A percentile compares a stretch with the other conserved stretches of the same genome.
Conservation (phyloP, 768 basidiomycete species). For the Kwoniella sp. region DNA sequence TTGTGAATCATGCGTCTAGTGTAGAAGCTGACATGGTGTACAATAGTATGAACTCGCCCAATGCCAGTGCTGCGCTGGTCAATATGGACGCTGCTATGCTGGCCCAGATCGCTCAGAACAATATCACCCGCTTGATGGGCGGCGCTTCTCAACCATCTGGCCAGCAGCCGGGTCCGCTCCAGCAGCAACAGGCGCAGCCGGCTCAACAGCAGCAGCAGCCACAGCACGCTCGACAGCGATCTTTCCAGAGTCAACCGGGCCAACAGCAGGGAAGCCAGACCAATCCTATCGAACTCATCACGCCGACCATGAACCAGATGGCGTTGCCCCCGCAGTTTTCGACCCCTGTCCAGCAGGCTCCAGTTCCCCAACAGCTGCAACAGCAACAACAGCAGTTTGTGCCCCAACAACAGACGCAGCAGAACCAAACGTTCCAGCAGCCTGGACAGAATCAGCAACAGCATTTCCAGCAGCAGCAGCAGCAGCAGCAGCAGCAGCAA, state of each 20-base stretch:
- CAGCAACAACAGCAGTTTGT: slow-evolving; percentile 12
- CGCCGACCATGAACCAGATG: slow-evolving; percentile 18
- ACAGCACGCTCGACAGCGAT: slow-evolving; percentile 8
- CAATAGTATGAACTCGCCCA: slow-evolving; percentile 9
- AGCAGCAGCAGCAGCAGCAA: neutral
- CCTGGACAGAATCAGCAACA: slow-evolving; percentile 1
- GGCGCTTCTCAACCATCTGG: neutral
- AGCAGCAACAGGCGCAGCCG: slow-evolving; percentile 3
- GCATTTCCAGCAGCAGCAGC: slow-evolving; percentile 1
- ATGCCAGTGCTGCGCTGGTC: slow-evolving; percentile 4
- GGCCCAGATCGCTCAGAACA: slow-evolving; percentile 3
- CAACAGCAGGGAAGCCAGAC: slow-evolving; percentile 23
- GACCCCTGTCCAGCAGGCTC: slow-evolving; percentile 14
- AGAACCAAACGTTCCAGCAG: neutral
- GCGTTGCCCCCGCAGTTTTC: slow-evolving; percentile 7
- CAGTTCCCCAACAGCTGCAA: slow-evolving; percentile 13
- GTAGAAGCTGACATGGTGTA: no score
- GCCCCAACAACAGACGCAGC: slow-evolving; percentile 4
- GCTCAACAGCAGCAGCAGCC: slow-evolving; percentile 12
- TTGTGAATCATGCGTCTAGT: no score
- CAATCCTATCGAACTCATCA: slow-evolving; percentile 38
- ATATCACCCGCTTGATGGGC: slow-evolving; percentile 1
- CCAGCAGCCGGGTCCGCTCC: neutral
- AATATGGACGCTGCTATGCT: slow-evolving; percentile 6
- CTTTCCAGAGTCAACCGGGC: slow-evolving; percentile 5